phyloP scores from a whole-genome alignment of 208 protist genomes.

The Leishmania aethiopica region DNA sequence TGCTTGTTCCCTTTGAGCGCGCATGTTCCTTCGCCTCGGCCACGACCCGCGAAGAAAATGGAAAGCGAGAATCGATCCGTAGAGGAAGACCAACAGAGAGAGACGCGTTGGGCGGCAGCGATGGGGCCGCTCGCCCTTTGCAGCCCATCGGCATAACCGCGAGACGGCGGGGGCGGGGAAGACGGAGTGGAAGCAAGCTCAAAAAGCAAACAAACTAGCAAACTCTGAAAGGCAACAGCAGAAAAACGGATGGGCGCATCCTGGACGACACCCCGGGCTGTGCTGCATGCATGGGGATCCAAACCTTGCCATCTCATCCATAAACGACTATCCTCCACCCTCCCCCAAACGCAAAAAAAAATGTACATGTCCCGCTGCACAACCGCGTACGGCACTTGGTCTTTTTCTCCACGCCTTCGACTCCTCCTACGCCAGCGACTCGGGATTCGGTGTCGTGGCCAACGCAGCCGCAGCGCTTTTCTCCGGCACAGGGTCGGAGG shows the following conservation, averaged over 20 bases:
- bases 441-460: neutral
- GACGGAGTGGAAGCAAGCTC: neutral
- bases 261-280: neutral
- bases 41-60: neutral
- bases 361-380: neutral
- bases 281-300: neutral
- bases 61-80: neutral
- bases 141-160: neutral
- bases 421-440: neutral
- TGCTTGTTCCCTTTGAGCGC: neutral
- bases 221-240: neutral
- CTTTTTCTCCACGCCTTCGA: neutral
- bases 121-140: neutral
- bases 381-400: neutral
- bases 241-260: neutral
- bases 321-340: neutral
- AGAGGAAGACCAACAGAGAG: neutral
- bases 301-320: neutral
- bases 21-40: neutral
- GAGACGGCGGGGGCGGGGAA: neutral
- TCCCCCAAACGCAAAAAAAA: neutral
- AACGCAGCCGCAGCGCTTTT: neutral
- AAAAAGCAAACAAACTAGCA: neutral
- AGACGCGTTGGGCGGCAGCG: neutral
- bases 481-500: neutral